A percentile compares a stretch with the other conserved stretches of the same genome.
These are phyloP conservation scores for Malassezia pachydermatis DNA, from an alignment of 1,284 basidiomycete species.

Conservation along the genomic window DNA sequence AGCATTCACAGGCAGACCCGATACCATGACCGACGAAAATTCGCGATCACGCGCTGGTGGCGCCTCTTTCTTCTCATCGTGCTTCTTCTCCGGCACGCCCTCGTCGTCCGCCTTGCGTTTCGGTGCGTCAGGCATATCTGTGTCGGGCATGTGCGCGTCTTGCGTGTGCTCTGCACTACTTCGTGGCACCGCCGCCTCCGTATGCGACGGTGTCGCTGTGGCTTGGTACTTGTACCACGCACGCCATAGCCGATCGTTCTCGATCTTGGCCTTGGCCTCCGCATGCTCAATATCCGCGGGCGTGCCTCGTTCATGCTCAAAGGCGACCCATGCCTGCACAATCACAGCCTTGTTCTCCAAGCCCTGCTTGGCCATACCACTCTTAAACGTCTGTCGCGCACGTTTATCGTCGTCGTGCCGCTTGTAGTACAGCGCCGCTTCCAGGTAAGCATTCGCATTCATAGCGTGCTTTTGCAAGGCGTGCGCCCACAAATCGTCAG, in stretches of 20 bases:
- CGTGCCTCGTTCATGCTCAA: conserved; percentile 73
- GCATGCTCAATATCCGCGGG: conserved; percentile 62
- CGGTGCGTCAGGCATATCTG: neutral
- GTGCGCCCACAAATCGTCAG: conserved; percentile 33
- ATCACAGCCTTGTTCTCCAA: conserved; percentile 55
- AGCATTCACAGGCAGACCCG: conserved; percentile 57
- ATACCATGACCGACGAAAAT: conserved; percentile 80
- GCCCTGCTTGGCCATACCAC: conserved; percentile 20
- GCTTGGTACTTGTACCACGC: conserved; percentile 52
- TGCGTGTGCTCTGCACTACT: neutral
- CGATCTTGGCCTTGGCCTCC: conserved; percentile 32
- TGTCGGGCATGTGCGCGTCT: conserved; percentile 18
- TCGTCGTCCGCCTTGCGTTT: conserved; percentile 31
- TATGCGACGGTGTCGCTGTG: conserved; percentile 50
- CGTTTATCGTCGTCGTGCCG: conserved; percentile 25
- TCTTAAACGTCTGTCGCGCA: conserved; percentile 29
- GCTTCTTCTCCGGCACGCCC: conserved; percentile 19
- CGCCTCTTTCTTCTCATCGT: conserved; percentile 18
- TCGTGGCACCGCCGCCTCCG: conserved; percentile 45
- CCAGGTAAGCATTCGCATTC: conserved; percentile 23
- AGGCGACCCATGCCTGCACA: conserved; percentile 73
- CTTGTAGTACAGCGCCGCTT: conserved; percentile 29
- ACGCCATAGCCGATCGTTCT: conserved; percentile 55
- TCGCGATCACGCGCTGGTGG: conserved; percentile 67
- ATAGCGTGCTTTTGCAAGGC: conserved; percentile 24